These are phyloP conservation scores for Westerdykella sp. DNA, from an alignment of 2,329 filamentous ascomycete species.

Conservation along the genomic window DNA sequence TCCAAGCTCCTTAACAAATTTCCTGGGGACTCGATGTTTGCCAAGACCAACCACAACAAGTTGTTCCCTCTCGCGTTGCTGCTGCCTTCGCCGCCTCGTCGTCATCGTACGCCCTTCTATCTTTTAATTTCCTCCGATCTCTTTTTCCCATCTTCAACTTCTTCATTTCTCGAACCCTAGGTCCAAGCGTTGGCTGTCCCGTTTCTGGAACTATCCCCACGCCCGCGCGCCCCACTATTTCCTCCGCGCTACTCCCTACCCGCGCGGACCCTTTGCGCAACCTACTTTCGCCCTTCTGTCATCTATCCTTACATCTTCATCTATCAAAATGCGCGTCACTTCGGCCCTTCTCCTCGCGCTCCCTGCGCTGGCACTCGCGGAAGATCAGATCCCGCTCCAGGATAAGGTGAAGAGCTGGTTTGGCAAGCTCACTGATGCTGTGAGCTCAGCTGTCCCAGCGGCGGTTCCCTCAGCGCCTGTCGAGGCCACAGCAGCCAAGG, in stretches of 20 bases:
- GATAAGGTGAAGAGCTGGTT: conserved; percentile 54
- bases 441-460: conserved; percentile 48
- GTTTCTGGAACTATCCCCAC: background rate
- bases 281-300: conserved; percentile 7
- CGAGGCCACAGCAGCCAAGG: conserved; percentile 47
- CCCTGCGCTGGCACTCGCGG: conserved; percentile 46
- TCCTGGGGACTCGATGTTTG: background rate
- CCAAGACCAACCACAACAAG: conserved; percentile 1
- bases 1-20: conserved; percentile 6
- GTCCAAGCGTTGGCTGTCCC: too few species aligned
- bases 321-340: conserved; percentile 48
- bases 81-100: conserved; percentile 4
- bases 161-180: too few species aligned
- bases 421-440: conserved; percentile 49
- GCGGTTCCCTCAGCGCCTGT: conserved; percentile 30
- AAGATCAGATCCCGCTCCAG: conserved; percentile 56
- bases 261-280: conserved; percentile 3
- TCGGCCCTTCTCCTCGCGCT: conserved; percentile 47
- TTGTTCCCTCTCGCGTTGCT: conserved; percentile 6
- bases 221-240: conserved; percentile 2
- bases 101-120: conserved; percentile 1
- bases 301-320: conserved; percentile 1
- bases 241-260: conserved; percentile 2
- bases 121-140: background rate
- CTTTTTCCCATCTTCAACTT: background rate